Conservation (phyloP, 2,329 filamentous ascomycete genomes). For the Salinomyces thailandicus region DNA sequence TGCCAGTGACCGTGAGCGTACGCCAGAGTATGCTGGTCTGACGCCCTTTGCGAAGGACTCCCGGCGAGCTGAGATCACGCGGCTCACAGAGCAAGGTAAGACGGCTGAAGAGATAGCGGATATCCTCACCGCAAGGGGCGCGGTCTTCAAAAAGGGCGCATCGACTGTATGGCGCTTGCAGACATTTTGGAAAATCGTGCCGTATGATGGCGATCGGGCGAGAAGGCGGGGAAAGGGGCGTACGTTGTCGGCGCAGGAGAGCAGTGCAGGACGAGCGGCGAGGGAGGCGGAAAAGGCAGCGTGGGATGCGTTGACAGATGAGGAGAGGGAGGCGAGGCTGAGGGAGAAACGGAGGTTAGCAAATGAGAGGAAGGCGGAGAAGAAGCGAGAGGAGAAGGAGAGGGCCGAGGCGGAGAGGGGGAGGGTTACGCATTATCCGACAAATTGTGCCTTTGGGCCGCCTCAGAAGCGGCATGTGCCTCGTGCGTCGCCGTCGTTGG, state of each 20-base stretch:
- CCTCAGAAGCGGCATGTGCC: slow-evolving; percentile 7
- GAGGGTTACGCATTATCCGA: slow-evolving; percentile 14
- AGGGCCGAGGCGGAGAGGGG: slow-evolving; percentile 5
- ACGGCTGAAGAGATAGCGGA: slow-evolving; percentile 17
- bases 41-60: too few relatives aligned
- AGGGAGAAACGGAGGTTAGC: not conserved
- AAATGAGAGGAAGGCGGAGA: not conserved
- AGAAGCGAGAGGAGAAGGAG: slow-evolving; percentile 2
- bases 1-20: too few relatives aligned
- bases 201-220: slow-evolving; percentile 15
- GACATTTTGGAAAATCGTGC: slow-evolving; percentile 17
- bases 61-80: slow-evolving; percentile 14
- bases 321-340: too few relatives aligned
- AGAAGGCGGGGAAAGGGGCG: slow-evolving; percentile 15
- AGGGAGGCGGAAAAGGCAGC: too few relatives aligned
- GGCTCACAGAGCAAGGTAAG: slow-evolving; percentile 14
- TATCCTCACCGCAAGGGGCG: slow-evolving; percentile 13
- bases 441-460: slow-evolving; percentile 16
- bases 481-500: not conserved
- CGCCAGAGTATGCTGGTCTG: too few relatives aligned
- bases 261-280: too few relatives aligned
- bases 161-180: slow-evolving; percentile 16
- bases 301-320: too few relatives aligned
- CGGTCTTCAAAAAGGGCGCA: slow-evolving; percentile 12
- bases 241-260: too few relatives aligned